Evolutionary conservation across 768 basidiomycete species (phyloP), one percentile per base, ranked within the genome.

Genomic region (Boletus tylopilopsis): DNA sequence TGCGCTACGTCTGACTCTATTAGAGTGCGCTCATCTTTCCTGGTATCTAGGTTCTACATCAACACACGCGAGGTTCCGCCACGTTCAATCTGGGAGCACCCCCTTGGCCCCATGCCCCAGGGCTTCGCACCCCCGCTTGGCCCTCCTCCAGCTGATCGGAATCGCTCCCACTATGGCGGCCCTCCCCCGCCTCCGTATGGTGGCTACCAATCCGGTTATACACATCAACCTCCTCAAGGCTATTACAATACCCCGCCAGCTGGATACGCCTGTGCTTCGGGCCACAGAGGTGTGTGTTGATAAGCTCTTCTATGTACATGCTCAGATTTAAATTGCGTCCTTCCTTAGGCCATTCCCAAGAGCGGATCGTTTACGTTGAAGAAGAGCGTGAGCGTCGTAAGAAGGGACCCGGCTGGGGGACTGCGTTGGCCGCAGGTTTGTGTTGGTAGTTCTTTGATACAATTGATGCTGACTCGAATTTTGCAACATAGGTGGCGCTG

Each of bases 11-110:
- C 30, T 45, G 32, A 50, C 12, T 13, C 21, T 23, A 36, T 34
- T 11, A 10, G n/a, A 15, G 29, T 35, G 9, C 41, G 6, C 29
- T 54, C 23, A 59, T 43, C 29, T 39, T n/a, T n/a, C n/a, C n/a
- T 12, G 38, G 42, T 32, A 11, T 30, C 15, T 53, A 90, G 88
- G 87, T 90, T 80, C 73, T 90, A 90, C 55, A 85, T 90, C 38
- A 81, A 90, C 57, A 86, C 84, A 0, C 64, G 59, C 22, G 75
- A 77, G 38, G 68, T 73, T 16, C 87, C 87, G 5, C 83, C 85
- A 0, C 74, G 76, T 18, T 80, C 84, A 32, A 77, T 75, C 13
- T 90, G 88, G 88, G 73, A 69, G 0, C 88, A 89, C 57, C 88
- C 88, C 0, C 66, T 76, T n/a, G 84, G 82, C 4, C 75, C 73